phyloP scores from a whole-genome alignment of 2,329 filamentous ascomycete species.

The Mollisia scopiformis region DNA sequence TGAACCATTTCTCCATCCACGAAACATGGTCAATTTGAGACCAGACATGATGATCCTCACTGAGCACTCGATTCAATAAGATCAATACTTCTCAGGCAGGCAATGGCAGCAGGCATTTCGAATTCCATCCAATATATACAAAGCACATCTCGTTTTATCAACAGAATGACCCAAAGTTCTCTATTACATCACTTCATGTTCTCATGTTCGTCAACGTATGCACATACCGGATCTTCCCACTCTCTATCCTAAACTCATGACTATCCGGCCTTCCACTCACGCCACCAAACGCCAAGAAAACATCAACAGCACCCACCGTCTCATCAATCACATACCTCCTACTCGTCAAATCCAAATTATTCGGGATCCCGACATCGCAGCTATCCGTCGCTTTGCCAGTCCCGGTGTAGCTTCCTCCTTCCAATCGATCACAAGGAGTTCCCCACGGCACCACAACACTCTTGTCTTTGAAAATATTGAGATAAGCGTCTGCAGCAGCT shows the following conservation, averaged over 20 bases:
- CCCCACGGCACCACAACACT: constrained; percentile 5
- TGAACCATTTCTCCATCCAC: too few relatives aligned
- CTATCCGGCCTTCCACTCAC: not conserved
- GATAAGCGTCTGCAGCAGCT: constrained; percentile 14
- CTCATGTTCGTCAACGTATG: not conserved
- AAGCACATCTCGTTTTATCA: not conserved
- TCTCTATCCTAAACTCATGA: not conserved
- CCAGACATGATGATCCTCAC: too few relatives aligned
- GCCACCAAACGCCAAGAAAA: not conserved
- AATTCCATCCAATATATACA: too few relatives aligned
- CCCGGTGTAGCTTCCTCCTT: constrained; percentile 12
- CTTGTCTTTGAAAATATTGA: constrained; percentile 12
- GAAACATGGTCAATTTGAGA: too few relatives aligned
- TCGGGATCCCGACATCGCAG: constrained; percentile 13
- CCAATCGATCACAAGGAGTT: constrained; percentile 11
- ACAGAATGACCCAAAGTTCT: not conserved
- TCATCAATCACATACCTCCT: constrained; percentile 24
- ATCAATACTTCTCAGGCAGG: too few relatives aligned
- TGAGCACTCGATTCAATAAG: too few relatives aligned
- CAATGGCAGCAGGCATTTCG: too few relatives aligned
- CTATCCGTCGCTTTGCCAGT: constrained; percentile 8
- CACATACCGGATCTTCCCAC: not conserved
- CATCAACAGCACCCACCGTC: constrained; percentile 1
- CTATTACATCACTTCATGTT: not conserved
- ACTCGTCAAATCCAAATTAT: constrained; percentile 9